Evolutionary conservation across 345 rosid genomes (phyloP).

Genomic region (Eucalyptus sp.): DNA sequence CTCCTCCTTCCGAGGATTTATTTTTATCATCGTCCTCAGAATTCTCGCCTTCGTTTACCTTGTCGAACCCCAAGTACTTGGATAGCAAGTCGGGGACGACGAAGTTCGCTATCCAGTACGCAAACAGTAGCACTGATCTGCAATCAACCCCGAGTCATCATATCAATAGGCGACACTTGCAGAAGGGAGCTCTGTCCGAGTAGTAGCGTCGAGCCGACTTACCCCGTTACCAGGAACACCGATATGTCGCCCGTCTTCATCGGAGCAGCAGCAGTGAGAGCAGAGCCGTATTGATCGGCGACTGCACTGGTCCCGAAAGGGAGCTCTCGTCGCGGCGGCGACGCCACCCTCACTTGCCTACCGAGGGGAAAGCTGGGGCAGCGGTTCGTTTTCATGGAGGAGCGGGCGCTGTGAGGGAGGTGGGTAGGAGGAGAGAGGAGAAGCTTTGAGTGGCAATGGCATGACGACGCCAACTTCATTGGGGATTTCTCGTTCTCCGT

Average conservation of each 20-base stretch:
- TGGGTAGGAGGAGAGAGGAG: not conserved
- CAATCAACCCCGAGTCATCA: not conserved
- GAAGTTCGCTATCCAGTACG: conserved; percentile 21
- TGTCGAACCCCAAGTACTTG: conserved; percentile 7
- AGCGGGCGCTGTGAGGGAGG: not conserved
- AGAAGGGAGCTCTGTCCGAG: not conserved
- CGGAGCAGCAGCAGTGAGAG: conserved; percentile 12
- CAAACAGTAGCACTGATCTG: conserved; percentile 26
- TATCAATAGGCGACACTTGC: not conserved
- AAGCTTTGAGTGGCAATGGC: not conserved
- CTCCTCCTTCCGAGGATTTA: not conserved
- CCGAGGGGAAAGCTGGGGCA: not conserved
- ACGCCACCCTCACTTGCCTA: not conserved
- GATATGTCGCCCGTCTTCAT: conserved; percentile 12
- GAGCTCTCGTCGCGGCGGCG: not conserved
- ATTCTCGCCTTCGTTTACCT: not conserved
- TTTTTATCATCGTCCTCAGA: not conserved
- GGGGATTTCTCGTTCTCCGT: not conserved
- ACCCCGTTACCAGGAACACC: conserved; percentile 29
- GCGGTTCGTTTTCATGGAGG: not conserved
- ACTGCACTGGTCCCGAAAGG: not conserved
- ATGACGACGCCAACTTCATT: not conserved
- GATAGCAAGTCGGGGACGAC: conserved; percentile 19
- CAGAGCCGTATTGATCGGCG: not conserved
- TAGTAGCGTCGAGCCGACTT: not conserved